These are phyloP conservation scores for Phaeomoniella chlamydospora DNA, from an alignment of 2,329 filamentous ascomycete genomes.

Conservation along the genomic window DNA sequence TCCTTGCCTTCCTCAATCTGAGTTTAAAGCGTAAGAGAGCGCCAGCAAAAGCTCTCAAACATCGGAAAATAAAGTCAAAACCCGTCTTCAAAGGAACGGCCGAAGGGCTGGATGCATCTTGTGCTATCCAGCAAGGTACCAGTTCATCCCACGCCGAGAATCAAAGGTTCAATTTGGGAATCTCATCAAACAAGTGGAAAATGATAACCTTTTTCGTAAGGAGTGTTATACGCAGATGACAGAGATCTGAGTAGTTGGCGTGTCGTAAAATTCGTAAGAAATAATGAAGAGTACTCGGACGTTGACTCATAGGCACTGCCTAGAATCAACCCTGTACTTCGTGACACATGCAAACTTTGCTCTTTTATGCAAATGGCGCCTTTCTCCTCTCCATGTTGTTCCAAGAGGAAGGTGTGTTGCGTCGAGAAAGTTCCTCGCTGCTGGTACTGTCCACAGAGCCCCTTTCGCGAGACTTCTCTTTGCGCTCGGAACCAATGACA, in stretches of 20 bases:
- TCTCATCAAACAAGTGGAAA: neutral
- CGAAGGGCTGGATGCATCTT: too few species aligned
- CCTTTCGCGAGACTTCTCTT: conserved; percentile 53
- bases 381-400: conserved; percentile 86
- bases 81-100: too few species aligned
- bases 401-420: conserved; percentile 73
- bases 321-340: neutral
- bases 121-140: neutral
- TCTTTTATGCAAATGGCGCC: conserved; percentile 43
- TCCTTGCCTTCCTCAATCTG: too few species aligned
- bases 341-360: too few species aligned
- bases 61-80: too few species aligned
- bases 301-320: neutral
- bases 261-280: neutral
- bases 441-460: conserved; percentile 30
- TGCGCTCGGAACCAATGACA: conserved; percentile 77
- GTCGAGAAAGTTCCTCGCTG: conserved; percentile 45
- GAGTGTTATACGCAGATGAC: neutral
- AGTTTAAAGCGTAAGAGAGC: too few species aligned
- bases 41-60: too few species aligned
- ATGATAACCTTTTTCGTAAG: neutral
- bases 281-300: neutral
- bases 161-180: neutral
- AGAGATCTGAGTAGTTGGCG: neutral
- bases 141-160: neutral